Evolutionary conservation across 805 yeast species (phyloP).

Genomic region (Ogataea saltuana): DNA sequence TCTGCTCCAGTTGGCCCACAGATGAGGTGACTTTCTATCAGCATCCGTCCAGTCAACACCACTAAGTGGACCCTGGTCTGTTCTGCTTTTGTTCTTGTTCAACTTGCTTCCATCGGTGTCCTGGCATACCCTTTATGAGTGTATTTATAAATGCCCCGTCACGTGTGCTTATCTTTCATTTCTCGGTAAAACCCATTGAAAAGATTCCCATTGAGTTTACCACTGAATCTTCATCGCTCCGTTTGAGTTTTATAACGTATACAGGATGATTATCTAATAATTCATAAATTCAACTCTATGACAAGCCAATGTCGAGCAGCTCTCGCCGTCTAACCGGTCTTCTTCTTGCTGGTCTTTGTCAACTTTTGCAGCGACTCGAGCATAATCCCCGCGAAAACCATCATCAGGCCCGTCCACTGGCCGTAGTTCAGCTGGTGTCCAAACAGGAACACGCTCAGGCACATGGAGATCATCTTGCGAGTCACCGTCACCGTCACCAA

Average conservation of each 20-base stretch:
- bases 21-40: no score
- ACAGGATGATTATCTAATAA: neutral
- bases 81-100: no score
- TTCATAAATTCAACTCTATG: no score
- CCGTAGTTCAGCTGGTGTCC: constrained; percentile 64
- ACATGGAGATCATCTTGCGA: constrained; percentile 94
- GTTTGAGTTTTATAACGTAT: no score
- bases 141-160: constrained; percentile 10
- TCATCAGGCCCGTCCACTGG: constrained; percentile 78
- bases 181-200: constrained; percentile 9
- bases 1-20: constrained; percentile 42
- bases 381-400: constrained; percentile 85
- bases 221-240: constrained; percentile 1
- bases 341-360: constrained; percentile 11
- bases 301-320: no score
- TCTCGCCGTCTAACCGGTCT: neutral
- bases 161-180: constrained; percentile 2
- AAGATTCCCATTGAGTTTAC: no score
- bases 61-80: no score
- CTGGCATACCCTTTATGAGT: constrained; percentile 14
- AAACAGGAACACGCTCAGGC: constrained; percentile 80
- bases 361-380: constrained; percentile 66
- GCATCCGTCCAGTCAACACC: constrained; percentile 7
- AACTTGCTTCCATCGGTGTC: no score
- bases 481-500: constrained; percentile 94